phyloP scores from a whole-genome alignment of 2,329 filamentous ascomycete genomes.

The Fusarium sp. region DNA sequence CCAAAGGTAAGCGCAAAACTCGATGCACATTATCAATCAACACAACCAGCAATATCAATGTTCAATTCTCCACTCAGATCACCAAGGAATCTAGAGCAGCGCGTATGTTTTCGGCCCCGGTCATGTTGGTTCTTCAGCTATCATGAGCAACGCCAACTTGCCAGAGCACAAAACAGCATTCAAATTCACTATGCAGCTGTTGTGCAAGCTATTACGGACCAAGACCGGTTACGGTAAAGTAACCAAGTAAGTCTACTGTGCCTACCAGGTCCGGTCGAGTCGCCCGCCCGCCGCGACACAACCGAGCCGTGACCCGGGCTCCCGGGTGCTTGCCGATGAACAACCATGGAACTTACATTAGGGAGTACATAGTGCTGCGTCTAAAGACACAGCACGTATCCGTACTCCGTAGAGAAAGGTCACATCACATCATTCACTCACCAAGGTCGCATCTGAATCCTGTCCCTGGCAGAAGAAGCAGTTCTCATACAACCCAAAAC shows the following conservation, averaged over 20 bases:
- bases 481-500: conserved; percentile 29
- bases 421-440: not conserved
- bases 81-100: no score
- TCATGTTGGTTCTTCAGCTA: conserved; percentile 19
- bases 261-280: conserved; percentile 38
- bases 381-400: conserved; percentile 10
- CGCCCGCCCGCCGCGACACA: conserved; percentile 38
- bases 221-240: conserved; percentile 30
- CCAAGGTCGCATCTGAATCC: conserved; percentile 12
- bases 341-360: conserved; percentile 3
- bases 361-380: not conserved
- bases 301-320: conserved; percentile 43
- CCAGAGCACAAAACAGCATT: conserved; percentile 21
- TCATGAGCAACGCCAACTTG: conserved; percentile 8
- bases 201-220: conserved; percentile 20
- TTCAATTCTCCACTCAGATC: no score
- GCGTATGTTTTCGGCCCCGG: conserved; percentile 13
- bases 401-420: not conserved
- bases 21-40: not conserved
- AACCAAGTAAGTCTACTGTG: not conserved
- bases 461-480: conserved; percentile 22
- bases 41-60: not conserved
- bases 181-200: conserved; percentile 11
- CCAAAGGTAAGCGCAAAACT: conserved; percentile 4
- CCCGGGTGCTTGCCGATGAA: conserved; percentile 42